Evolutionary conservation across 169 alveolate species (phyloP).

Genomic region (Miamiensis avidus): DNA sequence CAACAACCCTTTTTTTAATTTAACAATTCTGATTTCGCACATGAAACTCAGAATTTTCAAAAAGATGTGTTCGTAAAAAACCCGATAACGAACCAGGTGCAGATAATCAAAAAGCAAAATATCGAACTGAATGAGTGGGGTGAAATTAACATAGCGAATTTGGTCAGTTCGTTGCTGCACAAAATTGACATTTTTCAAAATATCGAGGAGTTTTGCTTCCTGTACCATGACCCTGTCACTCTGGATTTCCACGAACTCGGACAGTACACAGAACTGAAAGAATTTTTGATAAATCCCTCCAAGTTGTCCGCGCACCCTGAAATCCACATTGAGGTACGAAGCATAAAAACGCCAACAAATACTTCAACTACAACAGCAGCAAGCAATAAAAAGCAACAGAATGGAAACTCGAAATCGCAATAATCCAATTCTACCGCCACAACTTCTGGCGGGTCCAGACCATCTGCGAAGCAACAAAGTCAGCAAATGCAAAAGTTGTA

Average conservation of each 20-base stretch:
- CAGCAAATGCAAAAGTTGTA: too few species aligned
- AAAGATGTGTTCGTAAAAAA: too few species aligned
- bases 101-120: background rate
- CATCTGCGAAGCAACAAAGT: too few species aligned
- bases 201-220: background rate
- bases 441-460: too few species aligned
- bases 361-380: too few species aligned
- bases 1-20: background rate
- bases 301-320: background rate
- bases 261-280: background rate
- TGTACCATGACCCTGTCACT: background rate
- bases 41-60: background rate
- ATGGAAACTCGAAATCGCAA: too few species aligned
- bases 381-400: too few species aligned
- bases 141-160: background rate
- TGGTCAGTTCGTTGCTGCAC: background rate
- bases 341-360: background rate
- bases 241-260: background rate
- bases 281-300: background rate
- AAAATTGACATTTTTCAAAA: background rate
- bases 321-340: background rate
- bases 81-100: background rate
- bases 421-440: too few species aligned
- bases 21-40: background rate
- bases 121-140: background rate